phyloP scores from a whole-genome alignment of 257 asterid genomes.

The Solanum ossicruentum region DNA sequence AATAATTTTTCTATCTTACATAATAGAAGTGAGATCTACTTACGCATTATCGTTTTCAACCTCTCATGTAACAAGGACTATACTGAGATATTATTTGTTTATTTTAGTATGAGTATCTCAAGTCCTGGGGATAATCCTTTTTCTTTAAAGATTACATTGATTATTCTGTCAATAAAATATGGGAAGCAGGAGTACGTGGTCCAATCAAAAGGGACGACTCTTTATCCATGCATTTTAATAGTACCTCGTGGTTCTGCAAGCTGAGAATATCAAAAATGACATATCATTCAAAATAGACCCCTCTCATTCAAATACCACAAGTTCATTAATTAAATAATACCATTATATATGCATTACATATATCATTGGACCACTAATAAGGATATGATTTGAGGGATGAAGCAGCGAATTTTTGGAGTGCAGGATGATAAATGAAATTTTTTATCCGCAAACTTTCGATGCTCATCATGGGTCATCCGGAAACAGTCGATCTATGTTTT shows the following conservation, averaged over 20 bases:
- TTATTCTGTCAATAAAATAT: not conserved
- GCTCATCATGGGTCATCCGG: too few species aligned
- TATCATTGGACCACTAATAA: not conserved
- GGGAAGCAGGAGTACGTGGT: not conserved
- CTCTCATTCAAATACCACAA: not conserved
- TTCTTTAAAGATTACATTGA: not conserved
- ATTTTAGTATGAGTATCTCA: not conserved
- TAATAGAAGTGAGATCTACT: accelerated
- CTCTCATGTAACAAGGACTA: not conserved
- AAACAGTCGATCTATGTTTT: too few species aligned
- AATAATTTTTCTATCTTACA: not conserved
- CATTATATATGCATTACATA: not conserved
- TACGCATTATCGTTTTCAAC: not conserved
- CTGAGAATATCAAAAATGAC: not conserved
- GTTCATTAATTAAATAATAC: not conserved
- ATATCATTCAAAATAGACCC: not conserved
- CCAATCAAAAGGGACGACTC: not conserved
- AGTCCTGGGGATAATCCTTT: not conserved
- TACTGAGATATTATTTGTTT: not conserved
- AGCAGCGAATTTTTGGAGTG: too few species aligned
- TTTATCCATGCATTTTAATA: not conserved
- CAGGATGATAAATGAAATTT: not conserved
- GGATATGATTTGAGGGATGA: too few species aligned
- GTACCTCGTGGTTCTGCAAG: not conserved
- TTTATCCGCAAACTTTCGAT: too few species aligned